These are phyloP conservation scores for Neoboletus brunneissimus DNA, from an alignment of 768 basidiomycete species.

Conservation along the genomic window DNA sequence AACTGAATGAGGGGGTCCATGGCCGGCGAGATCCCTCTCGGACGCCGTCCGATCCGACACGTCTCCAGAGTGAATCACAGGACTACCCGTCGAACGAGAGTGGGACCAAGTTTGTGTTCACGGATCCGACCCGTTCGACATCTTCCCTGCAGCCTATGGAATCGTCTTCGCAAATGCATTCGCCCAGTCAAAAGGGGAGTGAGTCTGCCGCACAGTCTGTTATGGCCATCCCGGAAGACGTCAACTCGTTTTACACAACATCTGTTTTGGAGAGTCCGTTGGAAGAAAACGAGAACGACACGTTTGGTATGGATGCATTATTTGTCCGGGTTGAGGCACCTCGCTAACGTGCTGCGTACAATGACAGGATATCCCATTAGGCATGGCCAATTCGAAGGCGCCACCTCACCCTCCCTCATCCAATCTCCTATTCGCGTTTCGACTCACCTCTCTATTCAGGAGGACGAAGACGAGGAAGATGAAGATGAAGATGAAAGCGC, in stretches of 20 bases:
- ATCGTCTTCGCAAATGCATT: constrained; percentile 4
- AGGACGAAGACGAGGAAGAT: constrained; percentile 5
- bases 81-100: constrained; percentile 12
- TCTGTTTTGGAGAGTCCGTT: constrained; percentile 16
- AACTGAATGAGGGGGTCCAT: constrained; percentile 38
- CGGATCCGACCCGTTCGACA: constrained; percentile 15
- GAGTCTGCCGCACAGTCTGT: neutral
- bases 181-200: constrained; percentile 7
- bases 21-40: constrained; percentile 19
- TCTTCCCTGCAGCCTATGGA: constrained; percentile 16
- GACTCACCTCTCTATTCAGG: constrained; percentile 23
- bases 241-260: constrained; percentile 22
- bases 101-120: constrained; percentile 15
- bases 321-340: neutral
- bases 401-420: constrained; percentile 10
- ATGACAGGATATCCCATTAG: constrained; percentile 25
- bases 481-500: constrained; percentile 7
- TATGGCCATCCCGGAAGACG: constrained; percentile 24
- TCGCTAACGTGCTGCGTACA: neutral
- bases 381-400: constrained; percentile 16
- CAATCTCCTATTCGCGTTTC: constrained; percentile 16
- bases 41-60: constrained; percentile 10
- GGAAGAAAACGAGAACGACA: constrained; percentile 27
- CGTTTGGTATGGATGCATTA: constrained; percentile 23
- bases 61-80: constrained; percentile 8